Conservation (phyloP, 2,329 filamentous ascomycete genomes). For the Cladosporium sp. region DNA sequence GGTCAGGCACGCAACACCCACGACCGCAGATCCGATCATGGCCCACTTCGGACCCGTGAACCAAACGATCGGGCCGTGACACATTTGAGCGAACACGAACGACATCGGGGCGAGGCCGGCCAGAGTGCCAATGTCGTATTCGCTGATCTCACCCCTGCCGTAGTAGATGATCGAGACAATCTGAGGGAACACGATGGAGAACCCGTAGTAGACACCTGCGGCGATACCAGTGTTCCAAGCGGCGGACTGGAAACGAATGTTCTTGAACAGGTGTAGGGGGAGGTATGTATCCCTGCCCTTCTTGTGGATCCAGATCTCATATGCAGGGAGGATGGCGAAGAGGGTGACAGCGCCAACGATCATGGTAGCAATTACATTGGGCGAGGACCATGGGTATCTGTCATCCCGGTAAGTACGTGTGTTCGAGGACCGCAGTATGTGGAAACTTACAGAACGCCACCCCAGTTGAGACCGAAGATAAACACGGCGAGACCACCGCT, state of each 20-base stretch:
- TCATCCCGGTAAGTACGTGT: neutral
- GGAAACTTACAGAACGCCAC: slow-evolving; percentile 20
- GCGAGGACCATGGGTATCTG: slow-evolving; percentile 26
- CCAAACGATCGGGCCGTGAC: slow-evolving; percentile 22
- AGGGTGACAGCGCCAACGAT: slow-evolving; percentile 21
- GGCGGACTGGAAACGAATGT: slow-evolving; percentile 21
- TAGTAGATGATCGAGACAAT: slow-evolving; percentile 22
- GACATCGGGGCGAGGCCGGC: slow-evolving; percentile 22
- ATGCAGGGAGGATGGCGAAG: slow-evolving; percentile 20
- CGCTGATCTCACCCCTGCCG: slow-evolving; percentile 20
- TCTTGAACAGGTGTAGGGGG: slow-evolving; percentile 25
- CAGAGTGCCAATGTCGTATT: slow-evolving; percentile 21
- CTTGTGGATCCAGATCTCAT: slow-evolving; percentile 20
- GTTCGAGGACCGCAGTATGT: neutral
- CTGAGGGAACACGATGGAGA: slow-evolving; percentile 21
- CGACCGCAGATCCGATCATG: slow-evolving; percentile 22
- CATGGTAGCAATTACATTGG: slow-evolving; percentile 24
- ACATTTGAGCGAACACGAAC: slow-evolving; percentile 25
- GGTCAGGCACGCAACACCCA: slow-evolving; percentile 19
- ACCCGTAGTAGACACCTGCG: slow-evolving; percentile 23
- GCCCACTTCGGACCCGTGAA: slow-evolving; percentile 21
- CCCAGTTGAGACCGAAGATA: slow-evolving; percentile 25
- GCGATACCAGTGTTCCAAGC: slow-evolving; percentile 22
- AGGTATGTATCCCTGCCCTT: slow-evolving; percentile 20
- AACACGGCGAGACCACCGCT: slow-evolving; percentile 20